Base-by-base conservation (phyloP, 148 eudicot species). In the Persicaria tinctoria region DNA sequence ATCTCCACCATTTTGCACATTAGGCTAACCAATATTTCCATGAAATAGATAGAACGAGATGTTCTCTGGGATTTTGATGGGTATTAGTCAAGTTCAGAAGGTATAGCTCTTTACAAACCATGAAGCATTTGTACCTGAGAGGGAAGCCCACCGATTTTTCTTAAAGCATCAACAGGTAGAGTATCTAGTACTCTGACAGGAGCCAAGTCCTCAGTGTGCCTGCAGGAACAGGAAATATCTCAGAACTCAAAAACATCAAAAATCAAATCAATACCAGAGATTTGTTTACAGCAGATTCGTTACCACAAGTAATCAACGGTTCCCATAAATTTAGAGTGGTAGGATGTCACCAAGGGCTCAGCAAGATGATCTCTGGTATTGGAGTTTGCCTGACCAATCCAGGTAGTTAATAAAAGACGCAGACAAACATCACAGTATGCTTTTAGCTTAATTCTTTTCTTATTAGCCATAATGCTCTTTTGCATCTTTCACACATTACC, bases 251-350 rank as follows among this genome's bases (percentile, higher is more conserved):
- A 17, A 41, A 38, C 18, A 41, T 13, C 41, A 13, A 66, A 66
- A 44, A 5, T 66, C 13, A 6, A 38, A 13, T 50, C 47, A 66
- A 20, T 41, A 41, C 41, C 41, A 32, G 2, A 32, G 13, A 44
- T 41, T 38, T 18, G 14, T 38, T 13, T 41, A 66, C 17, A n/a
- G 70, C 5, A 59, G 64, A 32, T 47, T 45, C 51, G 57, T 27
- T 87, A 90, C 96, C 96, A 90, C 83, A 90, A 84, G 76, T 87
- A 90, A 81, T 90, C 96, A 76, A 87, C 89, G 54, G 92, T 90
- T 75, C 89, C 96, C 83, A 81, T 73, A 79, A 87, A 90, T 75
- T 53, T 78, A 41, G 88, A 87, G 83, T 88, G 96, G 79, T 78
- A 88, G 38, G 90, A 84, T 64, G 96, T 90, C 76, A 79, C 92